phyloP scores from a whole-genome alignment of 805 yeast genomes.

The Kuraishia piskuri region DNA sequence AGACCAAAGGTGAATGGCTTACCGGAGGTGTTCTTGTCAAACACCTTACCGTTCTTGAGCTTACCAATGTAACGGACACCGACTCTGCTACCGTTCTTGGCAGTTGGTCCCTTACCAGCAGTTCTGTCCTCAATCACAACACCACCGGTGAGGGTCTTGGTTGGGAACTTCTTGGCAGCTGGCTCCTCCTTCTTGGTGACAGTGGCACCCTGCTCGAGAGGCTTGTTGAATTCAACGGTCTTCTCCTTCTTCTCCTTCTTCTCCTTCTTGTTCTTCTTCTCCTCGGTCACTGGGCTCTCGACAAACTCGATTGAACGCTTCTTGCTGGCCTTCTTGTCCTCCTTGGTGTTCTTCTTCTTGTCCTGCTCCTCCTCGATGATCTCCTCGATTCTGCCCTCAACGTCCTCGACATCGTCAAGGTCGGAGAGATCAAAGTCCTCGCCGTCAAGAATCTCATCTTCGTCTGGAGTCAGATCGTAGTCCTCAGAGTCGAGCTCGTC shows the following conservation, averaged over 20 bases:
- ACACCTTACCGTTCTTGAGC: constrained; percentile 90
- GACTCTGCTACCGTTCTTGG: constrained; percentile 83
- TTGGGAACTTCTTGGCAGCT: constrained; percentile 44
- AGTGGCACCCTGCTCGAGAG: constrained; percentile 93
- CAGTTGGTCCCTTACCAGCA: constrained; percentile 78
- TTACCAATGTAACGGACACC: constrained; percentile 98
- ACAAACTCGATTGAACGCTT: constrained; percentile 37
- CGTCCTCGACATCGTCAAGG: constrained; percentile 60
- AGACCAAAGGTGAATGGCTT: constrained; percentile 88
- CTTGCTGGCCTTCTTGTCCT: constrained; percentile 16
- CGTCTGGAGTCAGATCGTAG: constrained; percentile 68
- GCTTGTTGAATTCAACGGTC: constrained; percentile 82
- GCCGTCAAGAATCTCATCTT: constrained; percentile 49
- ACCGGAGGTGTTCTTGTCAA: constrained; percentile 95
- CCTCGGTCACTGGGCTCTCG: constrained; percentile 34
- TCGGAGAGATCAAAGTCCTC: constrained; percentile 52
- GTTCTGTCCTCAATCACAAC: constrained; percentile 89
- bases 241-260: constrained; percentile 39
- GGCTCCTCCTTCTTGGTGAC: constrained; percentile 23
- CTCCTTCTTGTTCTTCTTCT: constrained; percentile 23
- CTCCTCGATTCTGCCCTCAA: constrained; percentile 68
- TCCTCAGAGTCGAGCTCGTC: constrained; percentile 43
- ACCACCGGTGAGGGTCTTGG: constrained; percentile 86
- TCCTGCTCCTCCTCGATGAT: constrained; percentile 55
- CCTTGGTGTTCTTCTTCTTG: constrained; percentile 27